Evolutionary conservation across 768 basidiomycete genomes (phyloP), one percentile per base, ranked within the genome.

Genomic region (Wakefieldia striispora): DNA sequence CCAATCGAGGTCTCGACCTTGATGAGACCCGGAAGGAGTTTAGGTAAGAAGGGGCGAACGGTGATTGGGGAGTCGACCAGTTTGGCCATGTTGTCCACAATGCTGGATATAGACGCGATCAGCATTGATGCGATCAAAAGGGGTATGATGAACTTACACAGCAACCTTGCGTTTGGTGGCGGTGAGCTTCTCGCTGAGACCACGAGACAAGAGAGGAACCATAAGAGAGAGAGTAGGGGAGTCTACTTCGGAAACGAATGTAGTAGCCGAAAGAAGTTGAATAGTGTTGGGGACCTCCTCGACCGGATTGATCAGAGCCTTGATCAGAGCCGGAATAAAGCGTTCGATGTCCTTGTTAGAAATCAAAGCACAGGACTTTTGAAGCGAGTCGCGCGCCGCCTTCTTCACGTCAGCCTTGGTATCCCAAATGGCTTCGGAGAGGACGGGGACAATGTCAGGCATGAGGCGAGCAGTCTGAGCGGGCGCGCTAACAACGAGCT

Each of bases 161-260:
- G 92, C 93, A 64, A 97, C 95, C 76, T 95, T 95, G 58, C 95
- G 93, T 81, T 97, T 97, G 59, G 85, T 95, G 56, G 95, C 86
- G 44, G 95, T 97, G 53, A 93, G 80, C 76, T 95, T 95, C 80
- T 97, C 95, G 55, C 72, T 80, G 56, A 95, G 79, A 83, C 95
- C 95, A 79, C 95, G 91, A 52, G 91, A 82, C 47, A 97, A 77
- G 17, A 97, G 85, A 65, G 95, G 95, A 52, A 95, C 95, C 92
- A 97, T 97, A 59, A 97, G 84, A 61, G 95, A 97, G 59, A 97
- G 87, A 58, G 95, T 97, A 49, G 94, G 81, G 43, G 94, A 93
- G 64, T 97, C 95, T 73, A 97, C 95, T 80, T 97, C 95, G 45
- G 95, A 91, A 91, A 97, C 95, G 86, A 97, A 97, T 72, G 95